A percentile compares a stretch with the other conserved stretches of the same genome.
Evolutionary conservation across 1,284 basidiomycete species (phyloP).

Genomic region (Coniferiporia sulphurascens): DNA sequence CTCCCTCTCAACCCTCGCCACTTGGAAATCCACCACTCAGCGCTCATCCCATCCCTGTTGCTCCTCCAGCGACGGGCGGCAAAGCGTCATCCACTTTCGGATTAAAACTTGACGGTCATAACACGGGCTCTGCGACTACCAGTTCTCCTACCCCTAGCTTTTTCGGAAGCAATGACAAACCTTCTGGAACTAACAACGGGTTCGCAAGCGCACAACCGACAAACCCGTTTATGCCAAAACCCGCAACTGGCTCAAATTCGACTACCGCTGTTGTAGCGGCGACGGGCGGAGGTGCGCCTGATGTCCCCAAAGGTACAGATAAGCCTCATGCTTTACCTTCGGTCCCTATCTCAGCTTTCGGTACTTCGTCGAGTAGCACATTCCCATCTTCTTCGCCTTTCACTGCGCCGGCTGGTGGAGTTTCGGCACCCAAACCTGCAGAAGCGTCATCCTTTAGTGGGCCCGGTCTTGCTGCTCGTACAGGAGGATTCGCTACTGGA

Average conservation of each 20-base stretch:
- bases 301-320: conserved; percentile 4
- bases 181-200: not conserved
- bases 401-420: not conserved
- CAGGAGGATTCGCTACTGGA: not conserved
- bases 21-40: not conserved
- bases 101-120: not conserved
- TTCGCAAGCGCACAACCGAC: not conserved
- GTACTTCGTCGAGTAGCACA: not conserved
- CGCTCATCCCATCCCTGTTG: not conserved
- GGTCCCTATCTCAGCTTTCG: not conserved
- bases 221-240: conserved; percentile 7
- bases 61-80: not conserved
- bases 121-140: not conserved
- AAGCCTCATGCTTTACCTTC: not conserved
- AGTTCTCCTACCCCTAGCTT: not conserved
- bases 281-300: not conserved
- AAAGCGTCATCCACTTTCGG: not conserved
- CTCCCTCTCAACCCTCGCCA: not conserved
- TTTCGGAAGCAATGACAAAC: not conserved
- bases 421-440: not conserved
- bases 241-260: not conserved
- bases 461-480: not conserved
- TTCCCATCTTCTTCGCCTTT: not conserved
- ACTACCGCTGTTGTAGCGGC: not conserved
- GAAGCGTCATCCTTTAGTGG: not conserved